Base-by-base conservation (phyloP, 2,329 filamentous ascomycete species). In the Penicillium sp. region DNA sequence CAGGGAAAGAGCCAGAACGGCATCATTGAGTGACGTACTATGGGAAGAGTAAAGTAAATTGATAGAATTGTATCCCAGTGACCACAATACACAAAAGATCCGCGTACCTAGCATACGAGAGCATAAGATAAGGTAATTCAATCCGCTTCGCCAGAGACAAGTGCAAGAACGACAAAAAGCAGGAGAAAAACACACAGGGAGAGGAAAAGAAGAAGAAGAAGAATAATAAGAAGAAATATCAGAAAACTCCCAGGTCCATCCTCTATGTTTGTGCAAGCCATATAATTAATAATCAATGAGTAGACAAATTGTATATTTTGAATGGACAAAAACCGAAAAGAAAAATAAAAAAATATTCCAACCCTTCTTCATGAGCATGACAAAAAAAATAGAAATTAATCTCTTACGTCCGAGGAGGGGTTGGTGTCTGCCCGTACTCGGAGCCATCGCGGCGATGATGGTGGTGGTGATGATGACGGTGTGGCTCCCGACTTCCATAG, bases 371-470 rank as follows among this genome's bases (percentile, higher is more conserved):
- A 47, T 45, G 26, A 20, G 30, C 30, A 47, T 21, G 18, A 52
- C 33, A 50, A 38, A 47, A 49, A 14, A 47, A 35, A 43, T 33
- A 47, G 24, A 18, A 16, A 35, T 24, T 30, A 42, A 42, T 48
- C 18, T 42, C 20, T 48, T 43, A 52, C 40, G 46, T 50, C 28
- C 28, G 52, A 38, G 56, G 56, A 30, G 56, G 56, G 18, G 56
- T 58, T 47, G 50, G 50, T 18, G 52, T 33, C 24, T 48, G 55
- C n/a, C 49, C 24, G 40, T 58, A 55, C 12, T 58, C 56, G 21
- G 56, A 54, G 23, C 38, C 52, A 40, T 56, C 47, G 33, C 53
- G 57, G 23, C 28, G 47, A 12, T 47, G 43, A 20, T 57, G 42
- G 11, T 48, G 57, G n/a, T 49, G 28, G 11, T 52, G 48, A n/a